Conservation (phyloP, 2,329 filamentous ascomycete genomes). For the Teratosphaeriaceae sp. region DNA sequence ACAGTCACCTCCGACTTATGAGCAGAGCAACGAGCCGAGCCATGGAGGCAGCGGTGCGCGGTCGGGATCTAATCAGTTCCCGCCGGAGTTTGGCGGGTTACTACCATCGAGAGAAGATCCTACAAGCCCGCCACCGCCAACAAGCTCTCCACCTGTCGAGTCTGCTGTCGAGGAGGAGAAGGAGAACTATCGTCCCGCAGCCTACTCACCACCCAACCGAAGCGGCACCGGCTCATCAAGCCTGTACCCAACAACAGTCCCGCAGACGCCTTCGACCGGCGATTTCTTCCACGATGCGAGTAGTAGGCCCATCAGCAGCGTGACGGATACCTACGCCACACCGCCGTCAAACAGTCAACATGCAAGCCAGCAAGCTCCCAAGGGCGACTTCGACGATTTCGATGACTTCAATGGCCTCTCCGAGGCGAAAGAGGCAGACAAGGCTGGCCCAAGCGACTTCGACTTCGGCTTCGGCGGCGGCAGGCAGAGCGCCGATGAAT, state of each 20-base stretch:
- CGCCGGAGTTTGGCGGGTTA: slow-evolving; percentile 49
- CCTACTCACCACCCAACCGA: not conserved
- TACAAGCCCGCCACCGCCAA: slow-evolving; percentile 23
- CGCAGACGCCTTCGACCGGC: slow-evolving; percentile 19
- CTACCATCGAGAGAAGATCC: slow-evolving; percentile 51
- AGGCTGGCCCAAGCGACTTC: slow-evolving; percentile 68
- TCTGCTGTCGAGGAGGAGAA: not conserved
- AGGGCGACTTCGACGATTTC: slow-evolving; percentile 61
- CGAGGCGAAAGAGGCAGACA: slow-evolving; percentile 68
- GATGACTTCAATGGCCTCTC: slow-evolving; percentile 79
- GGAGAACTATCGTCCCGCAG: slow-evolving; percentile 2
- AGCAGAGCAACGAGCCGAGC: slow-evolving; percentile 33
- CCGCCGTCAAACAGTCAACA: slow-evolving; percentile 11
- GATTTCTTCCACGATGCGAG: slow-evolving; percentile 25
- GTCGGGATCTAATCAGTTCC: slow-evolving; percentile 36
- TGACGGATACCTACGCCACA: slow-evolving; percentile 16
- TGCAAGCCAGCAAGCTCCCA: slow-evolving; percentile 15
- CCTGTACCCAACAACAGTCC: slow-evolving; percentile 5
- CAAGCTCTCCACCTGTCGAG: slow-evolving; percentile 1
- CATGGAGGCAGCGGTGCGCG: slow-evolving; percentile 28
- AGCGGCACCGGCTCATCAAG: slow-evolving; percentile 3
- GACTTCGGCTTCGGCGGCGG: slow-evolving; percentile 55
- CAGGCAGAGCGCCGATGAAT: slow-evolving; percentile 57
- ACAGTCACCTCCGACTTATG: slow-evolving; percentile 52
- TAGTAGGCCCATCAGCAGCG: slow-evolving; percentile 23